A percentile compares a stretch with the other conserved stretches of the same genome.
Conservation (phyloP, 495 filamentous ascomycete genomes). For the Podospora fimiseda region DNA sequence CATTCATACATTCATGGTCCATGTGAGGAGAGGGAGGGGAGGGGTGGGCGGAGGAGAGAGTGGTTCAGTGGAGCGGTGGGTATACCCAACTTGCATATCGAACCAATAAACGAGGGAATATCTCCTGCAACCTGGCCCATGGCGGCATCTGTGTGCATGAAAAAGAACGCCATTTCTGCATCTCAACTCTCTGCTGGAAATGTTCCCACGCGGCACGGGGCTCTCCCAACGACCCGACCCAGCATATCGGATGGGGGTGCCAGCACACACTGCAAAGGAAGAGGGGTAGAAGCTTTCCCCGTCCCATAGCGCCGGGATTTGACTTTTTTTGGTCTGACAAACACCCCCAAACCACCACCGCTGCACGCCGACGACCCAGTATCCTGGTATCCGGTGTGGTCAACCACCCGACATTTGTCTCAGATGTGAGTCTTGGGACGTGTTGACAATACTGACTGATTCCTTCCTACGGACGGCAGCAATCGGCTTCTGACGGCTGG, state of each 20-base stretch:
- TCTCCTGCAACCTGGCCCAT: constrained; percentile 12
- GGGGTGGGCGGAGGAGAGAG: constrained; percentile 8
- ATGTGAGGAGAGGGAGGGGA: too few relatives aligned
- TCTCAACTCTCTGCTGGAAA: constrained; percentile 16
- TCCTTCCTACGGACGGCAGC: too few relatives aligned
- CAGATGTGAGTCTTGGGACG: too few relatives aligned
- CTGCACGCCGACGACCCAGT: constrained; percentile 7
- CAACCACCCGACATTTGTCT: too few relatives aligned
- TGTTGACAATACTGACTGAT: too few relatives aligned
- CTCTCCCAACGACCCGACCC: constrained; percentile 3
- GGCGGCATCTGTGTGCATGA: constrained; percentile 18
- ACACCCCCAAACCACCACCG: constrained; percentile 3
- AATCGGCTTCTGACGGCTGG: too few relatives aligned
- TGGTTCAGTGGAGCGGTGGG: constrained; percentile 18
- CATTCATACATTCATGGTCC: too few relatives aligned
- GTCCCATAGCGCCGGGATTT: constrained; percentile 12
- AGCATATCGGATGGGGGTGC: constrained; percentile 8
- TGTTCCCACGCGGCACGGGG: constrained; percentile 9
- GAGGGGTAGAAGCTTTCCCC: constrained; percentile 4
- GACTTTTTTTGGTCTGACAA: neutral
- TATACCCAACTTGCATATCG: constrained; percentile 2
- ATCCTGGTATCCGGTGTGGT: constrained; percentile 8
- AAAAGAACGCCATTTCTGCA: constrained; percentile 25
- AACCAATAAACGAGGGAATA: constrained; percentile 20
- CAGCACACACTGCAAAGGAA: constrained; percentile 7